Conservation (phyloP, 345 rosid species). For the Garcia nutans region DNA sequence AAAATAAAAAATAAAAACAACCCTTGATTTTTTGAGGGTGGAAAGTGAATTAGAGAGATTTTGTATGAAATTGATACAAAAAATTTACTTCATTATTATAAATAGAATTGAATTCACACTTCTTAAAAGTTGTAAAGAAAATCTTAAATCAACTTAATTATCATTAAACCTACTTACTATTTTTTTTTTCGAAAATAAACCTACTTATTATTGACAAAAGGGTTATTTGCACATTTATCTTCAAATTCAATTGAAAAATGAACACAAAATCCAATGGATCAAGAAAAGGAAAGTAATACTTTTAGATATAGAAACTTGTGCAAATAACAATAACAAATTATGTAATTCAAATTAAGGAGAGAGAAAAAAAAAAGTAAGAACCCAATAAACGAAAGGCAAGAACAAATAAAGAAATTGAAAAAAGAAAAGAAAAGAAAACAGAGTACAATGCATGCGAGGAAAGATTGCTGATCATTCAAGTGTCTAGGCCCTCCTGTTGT, state of each 20-base stretch:
- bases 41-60: too few relatives aligned
- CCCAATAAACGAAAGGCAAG: not conserved
- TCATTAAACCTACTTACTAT: too few relatives aligned
- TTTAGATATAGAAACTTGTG: slow-evolving; percentile 14
- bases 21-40: too few relatives aligned
- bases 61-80: too few relatives aligned
- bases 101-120: too few relatives aligned
- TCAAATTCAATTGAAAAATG: not conserved
- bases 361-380: slow-evolving; percentile 8
- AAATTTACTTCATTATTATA: too few relatives aligned
- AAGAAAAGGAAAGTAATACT: not conserved
- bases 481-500: slow-evolving; percentile 16
- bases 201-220: too few relatives aligned
- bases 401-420: slow-evolving; percentile 11
- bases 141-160: too few relatives aligned
- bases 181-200: too few relatives aligned
- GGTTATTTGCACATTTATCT: not conserved
- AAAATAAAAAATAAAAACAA: too few relatives aligned
- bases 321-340: not conserved
- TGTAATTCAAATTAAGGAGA: slow-evolving; percentile 3
- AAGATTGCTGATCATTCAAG: slow-evolving; percentile 3
- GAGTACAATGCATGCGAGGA: slow-evolving; percentile 31
- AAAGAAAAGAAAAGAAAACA: not conserved
- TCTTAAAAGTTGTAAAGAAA: too few relatives aligned
- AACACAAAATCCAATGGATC: not conserved